Evolutionary conservation across 202 grass and related monocot genomes (phyloP).

Genomic region (Panicum hallii): DNA sequence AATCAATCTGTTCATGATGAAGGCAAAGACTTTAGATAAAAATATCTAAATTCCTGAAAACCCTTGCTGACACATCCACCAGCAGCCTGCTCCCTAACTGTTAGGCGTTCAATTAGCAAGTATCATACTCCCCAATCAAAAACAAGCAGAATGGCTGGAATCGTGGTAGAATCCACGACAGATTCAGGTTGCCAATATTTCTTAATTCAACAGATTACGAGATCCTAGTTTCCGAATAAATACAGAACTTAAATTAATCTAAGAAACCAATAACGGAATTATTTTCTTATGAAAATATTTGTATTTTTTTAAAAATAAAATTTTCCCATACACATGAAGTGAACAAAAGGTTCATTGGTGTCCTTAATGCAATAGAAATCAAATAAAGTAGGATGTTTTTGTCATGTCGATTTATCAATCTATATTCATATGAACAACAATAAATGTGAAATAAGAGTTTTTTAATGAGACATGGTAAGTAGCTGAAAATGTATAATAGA

Average conservation of each 20-base stretch:
- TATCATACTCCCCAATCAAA: background rate
- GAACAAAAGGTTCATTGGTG: background rate
- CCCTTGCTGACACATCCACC: background rate
- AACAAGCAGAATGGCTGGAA: background rate
- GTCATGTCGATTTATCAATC: background rate
- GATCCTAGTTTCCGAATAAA: background rate
- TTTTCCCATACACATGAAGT: background rate
- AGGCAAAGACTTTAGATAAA: background rate
- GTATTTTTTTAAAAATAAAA: background rate
- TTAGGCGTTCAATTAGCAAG: conserved; percentile 26
- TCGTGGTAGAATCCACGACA: background rate
- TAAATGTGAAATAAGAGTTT: background rate
- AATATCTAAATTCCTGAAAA: conserved; percentile 12
- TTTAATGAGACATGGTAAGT: conserved; percentile 5
- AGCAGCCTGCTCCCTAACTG: background rate
- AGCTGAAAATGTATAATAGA: conserved; percentile 13
- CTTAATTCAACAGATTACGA: background rate
- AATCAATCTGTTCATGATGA: background rate
- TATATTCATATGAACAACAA: conserved; percentile 3
- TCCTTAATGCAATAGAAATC: background rate
- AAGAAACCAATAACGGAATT: background rate
- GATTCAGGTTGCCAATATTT: background rate
- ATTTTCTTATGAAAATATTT: background rate
- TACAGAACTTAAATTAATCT: background rate
- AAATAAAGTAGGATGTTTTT: conserved; percentile 12